Base-by-base conservation (phyloP, 345 rosid species). In the Cardamine occulta region DNA sequence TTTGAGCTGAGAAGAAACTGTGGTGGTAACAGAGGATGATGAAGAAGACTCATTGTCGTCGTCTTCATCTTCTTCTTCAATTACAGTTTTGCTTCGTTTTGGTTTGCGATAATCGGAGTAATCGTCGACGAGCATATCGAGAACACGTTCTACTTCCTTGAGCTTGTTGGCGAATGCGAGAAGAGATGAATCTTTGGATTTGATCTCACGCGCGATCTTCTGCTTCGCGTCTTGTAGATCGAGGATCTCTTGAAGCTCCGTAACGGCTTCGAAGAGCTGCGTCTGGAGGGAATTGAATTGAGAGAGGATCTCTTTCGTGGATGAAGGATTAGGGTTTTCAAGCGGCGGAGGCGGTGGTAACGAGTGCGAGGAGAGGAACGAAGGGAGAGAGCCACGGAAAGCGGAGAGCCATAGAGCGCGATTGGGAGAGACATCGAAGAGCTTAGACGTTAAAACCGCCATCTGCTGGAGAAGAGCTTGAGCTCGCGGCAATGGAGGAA, bases 221-320 rank as follows among this genome's bases (percentile, higher is more conserved):
- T 84, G 89, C 70, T 82, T 86, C 26, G 89, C 84, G 70, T 94
- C 96, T 74, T 94, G 97, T n/a, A 94, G 92, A 74, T 94, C 97
- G 15, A 94, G 89, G 77, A 91, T 91, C 80, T 94, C 95, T 70
- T 90, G 95, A 45, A 94, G 93, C 79, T 94, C 93, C 1, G 93
- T 87, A 7, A 94, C 97, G 8, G 96, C 88, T 80, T 86, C 97
- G 56, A 94, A 94, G 75, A 94, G 91, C 76, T 94, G 96, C 1
- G 96, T 84, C 79, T 94, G 98, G 51, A 91, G 90, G 23, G 89
- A 81, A 23, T 90, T 82, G 66, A 94, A 86, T 32, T 80, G 80
- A 48, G 97, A 63, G 19, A 90, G 79, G 35, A 84, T 84, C 62
- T 93, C 98, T 61, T 89, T 91, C 31, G 86, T 57, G 32, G 89